A percentile compares a stretch with the other conserved stretches of the same genome.
Evolutionary conservation across 1,284 basidiomycete species (phyloP).

Genomic region (Ganoderma multipileum): DNA sequence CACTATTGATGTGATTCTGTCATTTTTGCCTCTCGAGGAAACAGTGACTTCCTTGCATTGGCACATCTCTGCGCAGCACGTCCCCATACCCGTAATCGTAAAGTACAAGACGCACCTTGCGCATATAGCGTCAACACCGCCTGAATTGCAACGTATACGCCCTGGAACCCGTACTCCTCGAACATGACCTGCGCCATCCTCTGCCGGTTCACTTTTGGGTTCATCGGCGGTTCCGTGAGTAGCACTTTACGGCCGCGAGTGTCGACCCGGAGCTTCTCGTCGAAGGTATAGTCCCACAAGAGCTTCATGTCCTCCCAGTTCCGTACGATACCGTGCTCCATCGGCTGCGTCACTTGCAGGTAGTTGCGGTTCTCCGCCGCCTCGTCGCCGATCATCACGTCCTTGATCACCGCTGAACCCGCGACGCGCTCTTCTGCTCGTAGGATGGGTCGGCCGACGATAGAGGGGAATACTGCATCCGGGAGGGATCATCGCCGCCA

Average conservation of each 20-base stretch:
- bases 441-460: constrained; percentile 96
- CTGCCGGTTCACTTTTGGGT: constrained; percentile 93
- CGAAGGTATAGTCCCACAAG: constrained; percentile 98
- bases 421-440: constrained; percentile 93
- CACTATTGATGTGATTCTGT: neutral
- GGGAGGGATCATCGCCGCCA: neutral
- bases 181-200: constrained; percentile 99
- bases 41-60: neutral
- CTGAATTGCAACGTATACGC: constrained; percentile 98
- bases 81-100: neutral
- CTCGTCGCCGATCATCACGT: constrained; percentile 98
- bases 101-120: constrained; percentile 74
- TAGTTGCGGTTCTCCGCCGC: constrained; percentile 94
- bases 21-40: neutral
- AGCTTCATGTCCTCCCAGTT: constrained; percentile 99
- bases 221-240: constrained; percentile 99
- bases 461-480: constrained; percentile 90
- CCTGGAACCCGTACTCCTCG: constrained; percentile 96
- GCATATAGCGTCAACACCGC: constrained; percentile 98
- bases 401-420: constrained; percentile 84
- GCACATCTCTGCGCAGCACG: neutral
- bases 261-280: constrained; percentile 93
- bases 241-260: constrained; percentile 90
- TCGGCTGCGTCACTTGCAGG: constrained; percentile 96
- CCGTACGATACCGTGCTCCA: constrained; percentile 99